Percentiles rank a stretch among this genome's conserved stretches.
These are phyloP conservation scores for Saxophila tyrrhenica DNA, from an alignment of 495 filamentous ascomycete genomes.

Conservation along the genomic window DNA sequence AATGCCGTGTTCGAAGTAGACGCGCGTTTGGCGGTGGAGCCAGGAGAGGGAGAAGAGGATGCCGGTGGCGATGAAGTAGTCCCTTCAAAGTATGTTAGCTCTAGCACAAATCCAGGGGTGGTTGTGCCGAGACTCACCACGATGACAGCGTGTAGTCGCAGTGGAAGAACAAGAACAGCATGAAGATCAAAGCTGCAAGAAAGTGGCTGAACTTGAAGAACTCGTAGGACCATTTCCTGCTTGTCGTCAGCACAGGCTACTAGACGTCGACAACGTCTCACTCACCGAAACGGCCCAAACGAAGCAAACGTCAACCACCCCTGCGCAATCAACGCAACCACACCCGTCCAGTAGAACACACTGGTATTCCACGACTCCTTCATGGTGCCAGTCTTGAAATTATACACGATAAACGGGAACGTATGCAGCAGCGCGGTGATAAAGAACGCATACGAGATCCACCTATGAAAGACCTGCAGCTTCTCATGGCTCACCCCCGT, in stretches of 20 bases:
- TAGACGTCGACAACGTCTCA: too few relatives aligned
- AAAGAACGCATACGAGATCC: constrained; percentile 21
- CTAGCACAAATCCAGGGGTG: neutral
- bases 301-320: constrained; percentile 45
- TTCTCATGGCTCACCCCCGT: constrained; percentile 23
- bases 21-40: constrained; percentile 34
- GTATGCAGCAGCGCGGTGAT: constrained; percentile 23
- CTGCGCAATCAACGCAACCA: constrained; percentile 43
- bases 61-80: constrained; percentile 49
- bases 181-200: constrained; percentile 40
- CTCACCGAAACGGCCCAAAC: constrained; percentile 38
- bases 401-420: constrained; percentile 32
- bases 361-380: constrained; percentile 35
- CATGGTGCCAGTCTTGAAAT: constrained; percentile 41
- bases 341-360: constrained; percentile 44
- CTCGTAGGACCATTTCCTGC: constrained; percentile 34
- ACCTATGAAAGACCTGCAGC: constrained; percentile 24
- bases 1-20: constrained; percentile 36
- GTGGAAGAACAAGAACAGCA: constrained; percentile 48
- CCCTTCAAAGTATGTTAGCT: constrained; percentile 28
- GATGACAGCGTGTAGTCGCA: constrained; percentile 46
- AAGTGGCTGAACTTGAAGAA: constrained; percentile 49
- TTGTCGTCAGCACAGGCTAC: neutral
- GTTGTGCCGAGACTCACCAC: constrained; percentile 30
- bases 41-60: constrained; percentile 38